A percentile compares a stretch with the other conserved stretches of the same genome.
Evolutionary conservation across 768 basidiomycete species (phyloP).

Genomic region (Amyloporia xantha): DNA sequence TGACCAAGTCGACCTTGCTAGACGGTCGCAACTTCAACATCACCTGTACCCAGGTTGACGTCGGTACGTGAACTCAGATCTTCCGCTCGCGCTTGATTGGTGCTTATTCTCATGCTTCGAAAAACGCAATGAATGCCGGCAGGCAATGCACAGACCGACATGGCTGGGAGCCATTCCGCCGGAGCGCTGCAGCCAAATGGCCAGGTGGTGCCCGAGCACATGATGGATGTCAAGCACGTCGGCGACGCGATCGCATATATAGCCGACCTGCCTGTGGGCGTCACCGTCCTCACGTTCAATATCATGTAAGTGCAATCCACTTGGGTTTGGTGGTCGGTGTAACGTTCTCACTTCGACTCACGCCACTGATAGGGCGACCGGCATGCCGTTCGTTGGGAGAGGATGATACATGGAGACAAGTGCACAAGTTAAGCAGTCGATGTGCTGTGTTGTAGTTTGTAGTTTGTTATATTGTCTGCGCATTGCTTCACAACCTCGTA

Average conservation of each 20-base stretch:
- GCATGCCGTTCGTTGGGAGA: slow-evolving; percentile 42
- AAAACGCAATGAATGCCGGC: neutral
- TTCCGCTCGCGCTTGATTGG: neutral
- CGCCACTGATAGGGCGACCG: slow-evolving; percentile 31
- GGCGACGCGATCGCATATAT: slow-evolving; percentile 67
- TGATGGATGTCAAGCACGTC: slow-evolving; percentile 68
- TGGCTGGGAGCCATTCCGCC: slow-evolving; percentile 39
- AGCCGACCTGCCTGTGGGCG: slow-evolving; percentile 58
- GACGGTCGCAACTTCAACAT: slow-evolving; percentile 73
- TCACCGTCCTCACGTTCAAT: slow-evolving; percentile 63
- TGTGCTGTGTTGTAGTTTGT: no score
- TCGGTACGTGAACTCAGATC: slow-evolving; percentile 41
- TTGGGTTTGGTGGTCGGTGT: neutral
- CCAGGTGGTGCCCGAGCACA: slow-evolving; percentile 44
- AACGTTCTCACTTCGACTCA: neutral
- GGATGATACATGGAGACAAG: slow-evolving; percentile 26
- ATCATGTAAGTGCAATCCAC: slow-evolving; percentile 79
- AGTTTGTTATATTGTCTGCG: no score
- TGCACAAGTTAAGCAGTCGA: no score
- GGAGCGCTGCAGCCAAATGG: slow-evolving; percentile 72
- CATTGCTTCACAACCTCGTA: no score
- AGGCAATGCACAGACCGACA: slow-evolving; percentile 68
- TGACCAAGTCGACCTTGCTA: slow-evolving; percentile 71
- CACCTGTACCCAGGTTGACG: slow-evolving; percentile 76
- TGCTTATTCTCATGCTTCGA: neutral